phyloP scores from a whole-genome alignment of 2,329 filamentous ascomycete species.

The Allantophomopsis cytisporea region DNA sequence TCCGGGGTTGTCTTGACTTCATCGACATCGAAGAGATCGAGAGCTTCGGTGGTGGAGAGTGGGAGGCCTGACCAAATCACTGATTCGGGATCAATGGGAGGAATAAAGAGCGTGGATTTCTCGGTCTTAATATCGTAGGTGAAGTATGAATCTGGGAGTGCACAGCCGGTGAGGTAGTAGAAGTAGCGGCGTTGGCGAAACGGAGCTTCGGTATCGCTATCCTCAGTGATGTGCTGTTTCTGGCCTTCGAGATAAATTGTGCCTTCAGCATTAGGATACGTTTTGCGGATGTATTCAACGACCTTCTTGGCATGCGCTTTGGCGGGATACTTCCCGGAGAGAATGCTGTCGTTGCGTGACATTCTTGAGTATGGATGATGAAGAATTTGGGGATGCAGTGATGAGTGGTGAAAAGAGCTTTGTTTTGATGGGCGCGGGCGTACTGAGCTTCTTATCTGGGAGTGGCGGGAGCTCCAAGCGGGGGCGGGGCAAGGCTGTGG shows the following conservation, averaged over 20 bases:
- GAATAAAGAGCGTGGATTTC: constrained; percentile 78
- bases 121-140: constrained; percentile 66
- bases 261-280: constrained; percentile 51
- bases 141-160: constrained; percentile 66
- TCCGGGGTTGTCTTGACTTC: constrained; percentile 59
- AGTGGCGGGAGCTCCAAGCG: too few relatives aligned
- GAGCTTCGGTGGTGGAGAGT: constrained; percentile 60
- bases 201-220: constrained; percentile 42
- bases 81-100: constrained; percentile 72
- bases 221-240: constrained; percentile 69
- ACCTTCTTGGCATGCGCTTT: constrained; percentile 79
- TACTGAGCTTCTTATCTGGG: too few relatives aligned
- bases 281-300: constrained; percentile 60
- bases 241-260: constrained; percentile 83
- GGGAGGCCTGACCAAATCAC: constrained; percentile 93
- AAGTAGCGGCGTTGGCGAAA: constrained; percentile 77
- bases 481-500: too few relatives aligned
- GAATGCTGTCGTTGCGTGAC: constrained; percentile 20
- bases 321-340: constrained; percentile 61
- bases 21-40: constrained; percentile 70
- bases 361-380: constrained; percentile 3
- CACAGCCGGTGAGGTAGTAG: constrained; percentile 83
- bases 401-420: too few relatives aligned
- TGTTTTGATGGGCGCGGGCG: too few relatives aligned
- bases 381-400: too few relatives aligned